Evolutionary conservation across 1,139 yeast genomes (phyloP), one percentile per base, ranked within the genome.

Genomic region (Pichia sp.): DNA sequence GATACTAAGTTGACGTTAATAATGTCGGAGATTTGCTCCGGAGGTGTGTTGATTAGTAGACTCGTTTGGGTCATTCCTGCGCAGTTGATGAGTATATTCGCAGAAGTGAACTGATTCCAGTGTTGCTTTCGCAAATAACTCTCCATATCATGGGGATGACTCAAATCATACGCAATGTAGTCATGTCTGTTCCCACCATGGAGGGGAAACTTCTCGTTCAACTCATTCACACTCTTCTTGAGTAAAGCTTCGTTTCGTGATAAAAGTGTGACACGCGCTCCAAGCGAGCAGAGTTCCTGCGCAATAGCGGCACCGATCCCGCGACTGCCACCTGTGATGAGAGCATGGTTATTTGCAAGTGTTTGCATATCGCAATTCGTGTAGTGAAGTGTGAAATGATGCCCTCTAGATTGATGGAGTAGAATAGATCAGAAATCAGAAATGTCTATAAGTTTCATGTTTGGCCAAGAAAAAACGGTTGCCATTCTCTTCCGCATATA

Each of bases 301-400:
- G 91, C 79, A 14, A 88, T 71, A 0, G 77, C 76, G 6, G 67
- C 61, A 0, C 98, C 98, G 21, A 88, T 66, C 0, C 97, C 97
- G 46, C 75, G 63, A 0, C 96, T 83, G 0, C 86, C 96, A 0
- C 98, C 98, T 0, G 96, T 87, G 1, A 88, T 60, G 5, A 81
- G 47, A 0, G 85, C 87, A 39, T 43, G 50, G 6, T 25, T 25
- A 15, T 11, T 25, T 6, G 16, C 3, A 6, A 7, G 11, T 6
- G 4, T 25, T 4, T 5, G 10, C 27, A 25, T 25, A 9, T 21
- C 22, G n/a, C n/a, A n/a, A n/a, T n/a, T n/a, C n/a, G n/a, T n/a
- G n/a, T n/a, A n/a, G n/a, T n/a, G n/a, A n/a, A n/a, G n/a, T n/a
- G n/a, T n/a, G n/a, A n/a, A n/a, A n/a, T n/a, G n/a, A n/a, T n/a